Conservation (phyloP, 768 basidiomycete genomes). For the Leccinellum rugosiceps region DNA sequence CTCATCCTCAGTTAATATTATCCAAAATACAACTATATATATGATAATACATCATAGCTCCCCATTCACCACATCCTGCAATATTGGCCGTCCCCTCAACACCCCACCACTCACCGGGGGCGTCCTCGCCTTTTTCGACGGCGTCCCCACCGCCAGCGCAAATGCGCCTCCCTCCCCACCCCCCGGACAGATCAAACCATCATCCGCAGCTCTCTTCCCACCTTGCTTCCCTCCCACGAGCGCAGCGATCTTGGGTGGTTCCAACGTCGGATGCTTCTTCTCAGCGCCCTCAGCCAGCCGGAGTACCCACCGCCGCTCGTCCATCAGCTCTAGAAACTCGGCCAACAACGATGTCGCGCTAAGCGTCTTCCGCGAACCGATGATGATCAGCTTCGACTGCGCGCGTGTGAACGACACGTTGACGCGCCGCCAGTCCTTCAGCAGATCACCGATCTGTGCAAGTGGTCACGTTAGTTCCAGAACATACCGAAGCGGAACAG, state of each 20-base stretch:
- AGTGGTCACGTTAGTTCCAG: not conserved
- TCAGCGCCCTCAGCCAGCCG: conserved; percentile 54
- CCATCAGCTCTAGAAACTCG: conserved; percentile 79
- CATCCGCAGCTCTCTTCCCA: conserved; percentile 11
- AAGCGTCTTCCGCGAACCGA: conserved; percentile 85
- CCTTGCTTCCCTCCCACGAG: conserved; percentile 10
- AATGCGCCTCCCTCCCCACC: not conserved
- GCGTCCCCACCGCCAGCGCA: conserved; percentile 5
- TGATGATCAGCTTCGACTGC: conserved; percentile 82
- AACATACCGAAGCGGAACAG: not conserved
- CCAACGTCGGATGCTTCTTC: conserved; percentile 41
- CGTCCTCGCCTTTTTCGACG: conserved; percentile 38
- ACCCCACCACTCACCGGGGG: conserved; percentile 37
- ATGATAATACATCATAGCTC: conserved; percentile 15
- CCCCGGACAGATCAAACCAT: not conserved
- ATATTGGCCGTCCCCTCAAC: conserved; percentile 54
- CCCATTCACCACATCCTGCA: conserved; percentile 58
- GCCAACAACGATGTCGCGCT: conserved; percentile 54
- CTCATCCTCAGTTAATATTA: not conserved
- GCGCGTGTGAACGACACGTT: conserved; percentile 98
- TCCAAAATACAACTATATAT: not conserved
- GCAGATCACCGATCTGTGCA: conserved; percentile 79
- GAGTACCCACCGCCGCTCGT: conserved; percentile 68
- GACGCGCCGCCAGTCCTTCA: conserved; percentile 94
- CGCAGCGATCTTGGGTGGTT: conserved; percentile 8